Percentiles rank a stretch among this genome's conserved stretches.
Evolutionary conservation across 2,329 filamentous ascomycete genomes (phyloP).

Genomic region (Sclerotinia spermophila): DNA sequence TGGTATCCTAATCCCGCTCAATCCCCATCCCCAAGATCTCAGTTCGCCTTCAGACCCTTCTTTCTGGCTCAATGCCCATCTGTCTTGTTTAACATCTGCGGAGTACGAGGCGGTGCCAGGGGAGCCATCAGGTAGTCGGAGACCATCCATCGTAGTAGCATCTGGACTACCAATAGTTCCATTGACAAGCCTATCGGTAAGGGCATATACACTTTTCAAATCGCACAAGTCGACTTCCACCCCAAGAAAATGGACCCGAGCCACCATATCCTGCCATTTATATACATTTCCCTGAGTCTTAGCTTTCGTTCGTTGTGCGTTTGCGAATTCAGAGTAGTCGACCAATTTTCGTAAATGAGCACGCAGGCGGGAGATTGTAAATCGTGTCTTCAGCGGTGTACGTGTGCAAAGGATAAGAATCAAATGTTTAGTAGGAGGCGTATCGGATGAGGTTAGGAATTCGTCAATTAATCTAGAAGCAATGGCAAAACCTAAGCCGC

Average conservation of each 20-base stretch:
- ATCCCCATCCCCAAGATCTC: slow-evolving; percentile 41
- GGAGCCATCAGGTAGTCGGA: slow-evolving; percentile 34
- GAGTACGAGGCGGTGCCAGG: slow-evolving; percentile 34
- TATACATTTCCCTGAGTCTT: slow-evolving; percentile 54
- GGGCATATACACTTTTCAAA: slow-evolving; percentile 45
- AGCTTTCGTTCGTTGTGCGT: slow-evolving; percentile 43
- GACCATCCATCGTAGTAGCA: slow-evolving; percentile 35
- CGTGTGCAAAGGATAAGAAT: slow-evolving; percentile 83
- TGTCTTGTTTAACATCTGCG: slow-evolving; percentile 31
- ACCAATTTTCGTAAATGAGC: slow-evolving; percentile 53
- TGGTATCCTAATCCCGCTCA: slow-evolving; percentile 52
- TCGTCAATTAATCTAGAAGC: slow-evolving; percentile 85
- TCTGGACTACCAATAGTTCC: slow-evolving; percentile 36
- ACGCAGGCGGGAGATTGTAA: slow-evolving; percentile 64
- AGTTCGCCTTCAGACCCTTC: slow-evolving; percentile 47
- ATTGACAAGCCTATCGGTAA: slow-evolving; percentile 35
- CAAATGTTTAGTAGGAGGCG: slow-evolving; percentile 64
- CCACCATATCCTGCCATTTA: slow-evolving; percentile 43
- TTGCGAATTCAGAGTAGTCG: slow-evolving; percentile 48
- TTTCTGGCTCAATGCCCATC: slow-evolving; percentile 45
- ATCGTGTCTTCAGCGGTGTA: slow-evolving; percentile 66
- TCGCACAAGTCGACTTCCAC: slow-evolving; percentile 59
- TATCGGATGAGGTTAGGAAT: slow-evolving; percentile 68
- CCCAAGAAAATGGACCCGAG: slow-evolving; percentile 56
- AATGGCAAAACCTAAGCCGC: slow-evolving; percentile 82